Evolutionary conservation across 257 asterid genomes (phyloP).

Genomic region (Capsicum baccatum): DNA sequence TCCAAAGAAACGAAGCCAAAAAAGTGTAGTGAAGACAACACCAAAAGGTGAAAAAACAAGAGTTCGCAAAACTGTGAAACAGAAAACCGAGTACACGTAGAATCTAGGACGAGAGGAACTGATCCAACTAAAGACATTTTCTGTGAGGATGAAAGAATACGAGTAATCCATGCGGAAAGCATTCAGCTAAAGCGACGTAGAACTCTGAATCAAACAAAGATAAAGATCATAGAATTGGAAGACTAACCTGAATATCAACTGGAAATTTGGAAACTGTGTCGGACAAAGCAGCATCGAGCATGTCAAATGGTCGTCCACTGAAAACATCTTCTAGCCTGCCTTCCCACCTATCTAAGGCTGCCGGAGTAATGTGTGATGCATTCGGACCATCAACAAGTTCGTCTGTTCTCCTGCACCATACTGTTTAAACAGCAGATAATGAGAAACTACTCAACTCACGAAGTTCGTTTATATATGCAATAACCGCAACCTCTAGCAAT

Average conservation of each 20-base stretch:
- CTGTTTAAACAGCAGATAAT: constrained; percentile 44
- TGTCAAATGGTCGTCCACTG: constrained; percentile 87
- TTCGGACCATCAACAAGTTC: constrained; percentile 99
- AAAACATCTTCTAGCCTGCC: constrained; percentile 82
- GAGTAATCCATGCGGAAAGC: neutral
- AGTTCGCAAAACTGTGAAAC: neutral
- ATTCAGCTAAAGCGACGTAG: neutral
- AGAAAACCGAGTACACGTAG: neutral
- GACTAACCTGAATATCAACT: constrained; percentile 86
- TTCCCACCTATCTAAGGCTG: constrained; percentile 93
- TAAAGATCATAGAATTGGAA: neutral
- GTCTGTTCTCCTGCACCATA: constrained; percentile 98
- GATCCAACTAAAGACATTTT: neutral
- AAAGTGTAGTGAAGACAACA: neutral
- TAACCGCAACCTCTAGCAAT: too few relatives aligned
- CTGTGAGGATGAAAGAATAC: neutral
- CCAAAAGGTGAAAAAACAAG: neutral
- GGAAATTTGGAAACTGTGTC: constrained; percentile 79
- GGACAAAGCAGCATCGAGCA: constrained; percentile 97
- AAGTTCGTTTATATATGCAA: neutral
- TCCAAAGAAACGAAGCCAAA: neutral
- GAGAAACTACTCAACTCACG: neutral
- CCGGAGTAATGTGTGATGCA: constrained; percentile 91
- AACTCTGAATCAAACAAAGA: neutral
- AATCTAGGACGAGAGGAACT: neutral